Conservation (phyloP, 2,329 filamentous ascomycete genomes). For the Fusarium drepaniforme region DNA sequence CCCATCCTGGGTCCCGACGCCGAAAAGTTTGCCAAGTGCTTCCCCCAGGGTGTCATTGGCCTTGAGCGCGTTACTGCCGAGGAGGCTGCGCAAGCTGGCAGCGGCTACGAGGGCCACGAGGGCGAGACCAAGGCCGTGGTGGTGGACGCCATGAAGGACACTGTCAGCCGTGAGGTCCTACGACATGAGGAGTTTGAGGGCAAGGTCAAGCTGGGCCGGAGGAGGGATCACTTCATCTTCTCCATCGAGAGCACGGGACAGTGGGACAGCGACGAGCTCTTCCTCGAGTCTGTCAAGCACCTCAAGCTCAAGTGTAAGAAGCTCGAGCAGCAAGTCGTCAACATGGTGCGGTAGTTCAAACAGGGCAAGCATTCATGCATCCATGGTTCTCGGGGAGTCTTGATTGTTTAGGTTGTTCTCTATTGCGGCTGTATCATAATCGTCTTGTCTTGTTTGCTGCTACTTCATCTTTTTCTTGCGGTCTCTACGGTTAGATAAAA, state of each 20-base stretch:
- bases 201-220: conserved; percentile 92
- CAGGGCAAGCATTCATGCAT: not conserved
- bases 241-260: conserved; percentile 95
- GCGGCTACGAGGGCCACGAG: conserved; percentile 78
- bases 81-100: conserved; percentile 71
- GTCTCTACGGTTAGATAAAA: conserved; percentile 48
- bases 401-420: conserved; percentile 17
- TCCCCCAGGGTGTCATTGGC: conserved; percentile 88
- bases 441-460: conserved; percentile 26
- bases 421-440: conserved; percentile 39
- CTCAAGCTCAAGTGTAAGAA: conserved; percentile 86
- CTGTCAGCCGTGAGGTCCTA: conserved; percentile 92
- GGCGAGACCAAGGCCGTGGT: conserved; percentile 92
- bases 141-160: conserved; percentile 89
- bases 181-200: conserved; percentile 93
- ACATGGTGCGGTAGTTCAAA: conserved; percentile 66
- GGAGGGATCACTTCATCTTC: conserved; percentile 98
- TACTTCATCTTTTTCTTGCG: conserved; percentile 27
- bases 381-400: conserved; percentile 27
- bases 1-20: conserved; percentile 92
- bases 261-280: conserved; percentile 93
- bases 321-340: conserved; percentile 77
- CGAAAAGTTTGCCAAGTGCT: conserved; percentile 90
- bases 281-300: conserved; percentile 87
- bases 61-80: conserved; percentile 77